Evolutionary conservation across 768 basidiomycete genomes (phyloP).

Genomic region (Hygrophorus pudorinus): DNA sequence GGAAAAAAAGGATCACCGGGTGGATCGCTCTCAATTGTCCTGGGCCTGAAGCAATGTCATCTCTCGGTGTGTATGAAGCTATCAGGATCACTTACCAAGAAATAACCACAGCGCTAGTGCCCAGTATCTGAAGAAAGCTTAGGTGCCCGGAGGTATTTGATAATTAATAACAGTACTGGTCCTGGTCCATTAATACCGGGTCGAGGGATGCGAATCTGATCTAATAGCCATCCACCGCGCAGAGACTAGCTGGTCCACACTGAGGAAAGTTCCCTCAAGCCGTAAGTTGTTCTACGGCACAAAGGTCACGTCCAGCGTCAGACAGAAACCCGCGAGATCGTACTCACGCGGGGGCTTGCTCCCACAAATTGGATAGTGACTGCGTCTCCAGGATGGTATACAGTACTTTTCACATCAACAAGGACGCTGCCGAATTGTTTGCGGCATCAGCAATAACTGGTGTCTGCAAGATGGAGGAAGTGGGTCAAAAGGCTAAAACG

Average conservation of each 20-base stretch:
- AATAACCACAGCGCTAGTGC: conserved; percentile 55
- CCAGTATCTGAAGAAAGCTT: conserved; percentile 31
- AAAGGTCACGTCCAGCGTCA: background rate
- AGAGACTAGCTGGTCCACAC: conserved; percentile 42
- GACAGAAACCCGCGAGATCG: background rate
- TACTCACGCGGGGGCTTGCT: conserved; percentile 63
- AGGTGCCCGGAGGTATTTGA: background rate
- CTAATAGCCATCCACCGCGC: conserved; percentile 47
- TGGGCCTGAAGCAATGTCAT: conserved; percentile 15
- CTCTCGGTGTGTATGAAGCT: no score
- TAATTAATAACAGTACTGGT: conserved; percentile 31
- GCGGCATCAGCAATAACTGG: conserved; percentile 34
- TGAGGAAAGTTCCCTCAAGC: conserved; percentile 64
- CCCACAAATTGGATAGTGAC: conserved; percentile 61
- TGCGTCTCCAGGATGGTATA: conserved; percentile 48
- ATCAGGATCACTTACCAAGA: conserved; percentile 50
- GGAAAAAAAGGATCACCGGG: no score
- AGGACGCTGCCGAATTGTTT: conserved; percentile 55
- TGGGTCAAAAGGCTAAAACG: conserved; percentile 1
- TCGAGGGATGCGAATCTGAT: conserved; percentile 75
- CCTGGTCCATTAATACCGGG: conserved; percentile 55
- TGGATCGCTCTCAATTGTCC: conserved; percentile 56
- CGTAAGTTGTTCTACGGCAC: conserved; percentile 58
- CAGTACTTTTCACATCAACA: conserved; percentile 36
- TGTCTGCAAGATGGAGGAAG: background rate